Conservation (phyloP, 345 rosid genomes). For the Viola odorata region DNA sequence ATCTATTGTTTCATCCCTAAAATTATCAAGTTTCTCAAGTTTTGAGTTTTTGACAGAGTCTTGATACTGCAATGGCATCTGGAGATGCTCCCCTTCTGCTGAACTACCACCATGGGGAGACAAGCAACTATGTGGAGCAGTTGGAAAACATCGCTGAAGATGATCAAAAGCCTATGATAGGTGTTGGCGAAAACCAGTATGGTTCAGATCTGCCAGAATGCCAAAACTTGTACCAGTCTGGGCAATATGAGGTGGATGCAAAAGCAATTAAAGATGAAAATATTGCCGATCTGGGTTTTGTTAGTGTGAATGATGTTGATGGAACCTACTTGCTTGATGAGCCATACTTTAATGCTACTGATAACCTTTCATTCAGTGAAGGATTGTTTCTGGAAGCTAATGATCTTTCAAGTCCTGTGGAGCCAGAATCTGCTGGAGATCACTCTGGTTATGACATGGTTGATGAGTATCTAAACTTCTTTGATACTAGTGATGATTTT, state of each 20-base stretch:
- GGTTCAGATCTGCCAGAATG: slow-evolving; percentile 27
- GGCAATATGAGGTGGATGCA: slow-evolving; percentile 29
- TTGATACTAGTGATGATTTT: slow-evolving; percentile 51
- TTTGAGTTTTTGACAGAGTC: slow-evolving; percentile 31
- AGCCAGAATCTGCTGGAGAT: slow-evolving; percentile 30
- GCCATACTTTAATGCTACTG: slow-evolving; percentile 42
- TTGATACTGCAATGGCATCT: slow-evolving; percentile 25
- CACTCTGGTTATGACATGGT: slow-evolving; percentile 37
- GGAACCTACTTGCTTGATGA: slow-evolving; percentile 33
- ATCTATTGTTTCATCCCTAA: too few species aligned
- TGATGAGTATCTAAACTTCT: slow-evolving; percentile 69
- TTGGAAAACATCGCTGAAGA: slow-evolving; percentile 36
- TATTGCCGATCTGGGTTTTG: slow-evolving; percentile 30
- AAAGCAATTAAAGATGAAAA: slow-evolving; percentile 42
- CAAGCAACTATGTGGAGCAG: slow-evolving; percentile 42
- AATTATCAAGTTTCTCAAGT: background rate
- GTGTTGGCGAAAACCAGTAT: slow-evolving; percentile 22
- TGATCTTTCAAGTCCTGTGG: slow-evolving; percentile 50
- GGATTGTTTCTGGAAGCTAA: slow-evolving; percentile 55
- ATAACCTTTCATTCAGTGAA: slow-evolving; percentile 36
- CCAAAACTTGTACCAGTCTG: slow-evolving; percentile 32
- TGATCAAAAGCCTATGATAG: slow-evolving; percentile 40
- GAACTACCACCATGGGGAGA: slow-evolving; percentile 49
- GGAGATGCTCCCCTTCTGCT: slow-evolving; percentile 39
- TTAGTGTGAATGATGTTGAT: slow-evolving; percentile 28